Evolutionary conservation across 176 grass and related monocot genomes (phyloP), one percentile per base, ranked within the genome.

Genomic region (Cenchrus fungigraminus): DNA sequence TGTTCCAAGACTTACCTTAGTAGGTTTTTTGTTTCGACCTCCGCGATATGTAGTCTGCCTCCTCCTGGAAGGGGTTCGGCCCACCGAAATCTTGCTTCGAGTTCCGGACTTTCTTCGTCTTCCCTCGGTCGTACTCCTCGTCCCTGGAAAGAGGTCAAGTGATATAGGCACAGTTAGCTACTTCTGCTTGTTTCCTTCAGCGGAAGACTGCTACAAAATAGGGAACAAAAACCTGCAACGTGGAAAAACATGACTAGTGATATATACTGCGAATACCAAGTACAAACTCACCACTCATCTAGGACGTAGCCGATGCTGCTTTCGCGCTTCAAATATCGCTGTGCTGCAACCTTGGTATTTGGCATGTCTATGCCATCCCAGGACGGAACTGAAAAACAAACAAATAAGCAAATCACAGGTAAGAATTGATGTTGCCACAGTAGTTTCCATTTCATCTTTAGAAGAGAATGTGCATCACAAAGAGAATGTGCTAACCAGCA

Each of bases 91-190:
- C 78, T 29, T 89, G 69, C 77, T 45, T 86, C 15, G 68, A 87
- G 50, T 65, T 85, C 42, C 89, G 93, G 6, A 99, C 82, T 60
- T 99, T 99, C 89, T 99, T 99, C 59, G 84, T 67, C 83, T 81
- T 99, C 6, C 94, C 97, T 6, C 70, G 73, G 46, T 99, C 97
- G 47, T 99, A 99, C 68, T 96, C 91, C 84, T 94, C 92, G 2
- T 94, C 94, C 97, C 97, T 99, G 54, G 57, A 80, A 76, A 82
- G 13, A 73, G 50, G 54, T 46, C 5, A 34, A 59, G 61, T 59
- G 44, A 67, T 28, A 67, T 12, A 62, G 59, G 54, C 12, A 71
- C 32, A n/a, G 16, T 34, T 15, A 8, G 67, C 13, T 58, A 46
- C 37, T 40, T 40, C 37, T 40, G 8, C 46, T 57, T 58, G 22